Evolutionary conservation across 106 monocot genomes (phyloP), one percentile per base, ranked within the genome.

Genomic region (Dendrobium nobile): DNA sequence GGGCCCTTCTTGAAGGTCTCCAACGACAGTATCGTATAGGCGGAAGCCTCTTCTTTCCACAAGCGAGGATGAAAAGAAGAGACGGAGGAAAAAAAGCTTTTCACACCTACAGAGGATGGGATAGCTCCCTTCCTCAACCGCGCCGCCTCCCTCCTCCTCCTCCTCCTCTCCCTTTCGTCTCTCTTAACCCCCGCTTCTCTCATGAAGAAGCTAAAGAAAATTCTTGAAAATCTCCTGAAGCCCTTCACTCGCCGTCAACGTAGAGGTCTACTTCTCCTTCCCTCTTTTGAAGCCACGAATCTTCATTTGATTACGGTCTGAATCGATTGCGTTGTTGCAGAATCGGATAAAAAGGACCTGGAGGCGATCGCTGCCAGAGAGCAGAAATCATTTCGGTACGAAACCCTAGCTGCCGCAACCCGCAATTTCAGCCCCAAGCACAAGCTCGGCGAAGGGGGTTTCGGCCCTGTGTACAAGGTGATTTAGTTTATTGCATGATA

Each of bases 361-460:
- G 85, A 90, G 79, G 85, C 86, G 72, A 91, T 94, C 77, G 91
- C 94, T 10, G 86, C 86, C 20, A 82, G 59, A 80, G 89, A 94
- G 82, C 86, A 90, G 78, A 91, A 85, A 83, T 77, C 79, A 10
- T 94, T 94, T 86, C 67, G 79, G 13, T 94, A 90, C 83, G 84
- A 91, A 58, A 77, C 72, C 51, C 83, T 94, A 20, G 85, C 78
- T 9, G 78, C 89, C n/a, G 94, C 94, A 59, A 94, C 94, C 11
- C 9, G 54, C 27, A 81, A 87, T n/a, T 94, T 94, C 86, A 61
- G n/a, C 61, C 61, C 20, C 7, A 82, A 72, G 78, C 59, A 75
- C 47, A 84, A 87, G 89, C 91, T 94, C 54, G 94, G 94, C 22
- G 88, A 91, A 77, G 94, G 94, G 28, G 94, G 94, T n/a, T 94